Evolutionary conservation across 495 filamentous ascomycete species (phyloP).

Genomic region (Lineolata rhizophorae): DNA sequence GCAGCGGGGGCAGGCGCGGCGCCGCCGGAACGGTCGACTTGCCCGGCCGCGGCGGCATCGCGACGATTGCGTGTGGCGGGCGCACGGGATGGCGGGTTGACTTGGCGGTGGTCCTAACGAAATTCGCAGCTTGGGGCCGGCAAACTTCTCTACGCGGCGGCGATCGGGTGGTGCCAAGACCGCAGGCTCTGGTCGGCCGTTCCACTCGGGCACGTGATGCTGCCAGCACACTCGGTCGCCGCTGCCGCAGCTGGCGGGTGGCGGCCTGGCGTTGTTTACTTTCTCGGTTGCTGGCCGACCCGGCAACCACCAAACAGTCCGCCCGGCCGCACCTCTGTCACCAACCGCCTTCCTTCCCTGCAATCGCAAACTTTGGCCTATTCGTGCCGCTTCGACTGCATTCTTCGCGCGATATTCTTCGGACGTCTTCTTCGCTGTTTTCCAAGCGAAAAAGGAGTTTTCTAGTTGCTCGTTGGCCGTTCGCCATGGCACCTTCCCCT

Average conservation of each 20-base stretch:
- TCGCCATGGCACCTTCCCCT: background rate
- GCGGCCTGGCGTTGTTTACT: too few relatives aligned
- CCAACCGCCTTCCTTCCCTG: too few relatives aligned
- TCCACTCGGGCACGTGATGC: too few relatives aligned
- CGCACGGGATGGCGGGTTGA: background rate
- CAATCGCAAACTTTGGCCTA: too few relatives aligned
- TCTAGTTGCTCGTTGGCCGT: background rate
- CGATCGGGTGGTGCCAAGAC: background rate
- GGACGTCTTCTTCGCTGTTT: background rate
- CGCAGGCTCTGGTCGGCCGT: too few relatives aligned
- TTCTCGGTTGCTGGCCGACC: too few relatives aligned
- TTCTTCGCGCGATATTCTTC: too few relatives aligned
- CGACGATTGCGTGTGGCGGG: background rate
- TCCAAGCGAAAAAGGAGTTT: background rate
- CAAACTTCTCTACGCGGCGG: background rate
- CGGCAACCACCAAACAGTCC: too few relatives aligned
- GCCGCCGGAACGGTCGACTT: conserved; percentile 18
- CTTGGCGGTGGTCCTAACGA: background rate
- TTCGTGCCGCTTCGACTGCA: too few relatives aligned
- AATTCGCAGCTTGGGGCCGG: background rate
- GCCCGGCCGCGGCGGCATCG: conserved; percentile 27
- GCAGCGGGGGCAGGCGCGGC: conserved; percentile 72
- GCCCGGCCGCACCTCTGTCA: too few relatives aligned
- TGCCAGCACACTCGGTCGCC: too few relatives aligned
- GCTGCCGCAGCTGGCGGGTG: too few relatives aligned